These are phyloP conservation scores for Globisporangium carolinianum DNA, from an alignment of 352 stramenopile species.

Conservation along the genomic window DNA sequence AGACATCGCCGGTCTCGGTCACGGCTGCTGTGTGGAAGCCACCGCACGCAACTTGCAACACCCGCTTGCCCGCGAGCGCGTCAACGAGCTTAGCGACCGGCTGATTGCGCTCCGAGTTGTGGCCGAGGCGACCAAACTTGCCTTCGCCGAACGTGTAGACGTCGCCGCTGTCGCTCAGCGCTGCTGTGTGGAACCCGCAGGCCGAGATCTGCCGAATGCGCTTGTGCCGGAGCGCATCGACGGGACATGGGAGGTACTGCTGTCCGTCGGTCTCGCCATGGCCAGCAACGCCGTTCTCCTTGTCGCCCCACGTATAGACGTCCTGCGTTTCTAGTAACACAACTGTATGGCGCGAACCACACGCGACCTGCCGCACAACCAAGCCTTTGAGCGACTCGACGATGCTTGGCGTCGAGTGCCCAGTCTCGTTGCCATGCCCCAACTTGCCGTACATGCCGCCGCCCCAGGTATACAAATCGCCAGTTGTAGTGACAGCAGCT, in stretches of 20 bases:
- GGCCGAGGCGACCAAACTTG: conserved; percentile 84
- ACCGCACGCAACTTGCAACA: conserved; percentile 86
- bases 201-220: conserved; percentile 85
- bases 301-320: conserved; percentile 94
- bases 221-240: conserved; percentile 87
- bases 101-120: conserved; percentile 83
- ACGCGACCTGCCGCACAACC: conserved; percentile 90
- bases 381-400: conserved; percentile 92
- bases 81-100: conserved; percentile 69
- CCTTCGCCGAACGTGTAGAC: conserved; percentile 93
- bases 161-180: conserved; percentile 79
- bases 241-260: conserved; percentile 90
- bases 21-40: conserved; percentile 85
- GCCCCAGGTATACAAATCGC: conserved; percentile 92
- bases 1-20: conserved; percentile 81
- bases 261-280: conserved; percentile 93
- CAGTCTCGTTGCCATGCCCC: conserved; percentile 90
- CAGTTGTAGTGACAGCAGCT: conserved; percentile 90
- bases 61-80: conserved; percentile 52
- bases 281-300: conserved; percentile 94
- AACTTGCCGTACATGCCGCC: conserved; percentile 95
- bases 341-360: conserved; percentile 91
- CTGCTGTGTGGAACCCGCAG: conserved; percentile 83
- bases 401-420: conserved; percentile 89
- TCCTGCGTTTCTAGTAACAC: conserved; percentile 85